These are phyloP conservation scores for Xylaria castorea DNA, from an alignment of 495 filamentous ascomycete genomes.

Conservation along the genomic window DNA sequence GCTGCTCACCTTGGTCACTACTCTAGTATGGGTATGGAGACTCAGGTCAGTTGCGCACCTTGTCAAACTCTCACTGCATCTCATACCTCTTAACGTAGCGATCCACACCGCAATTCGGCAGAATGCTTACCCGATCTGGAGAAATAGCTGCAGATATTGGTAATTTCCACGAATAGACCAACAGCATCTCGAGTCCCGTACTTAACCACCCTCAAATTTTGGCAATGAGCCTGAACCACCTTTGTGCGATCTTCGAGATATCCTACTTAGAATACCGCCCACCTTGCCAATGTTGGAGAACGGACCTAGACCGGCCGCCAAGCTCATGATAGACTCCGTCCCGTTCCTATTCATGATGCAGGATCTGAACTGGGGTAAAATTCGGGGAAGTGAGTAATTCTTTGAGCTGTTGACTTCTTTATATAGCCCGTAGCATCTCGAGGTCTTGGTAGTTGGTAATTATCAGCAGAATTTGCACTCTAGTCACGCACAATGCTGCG, in stretches of 20 bases:
- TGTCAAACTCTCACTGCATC: neutral
- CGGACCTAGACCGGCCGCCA: slow-evolving; percentile 17
- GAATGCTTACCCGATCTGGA: slow-evolving; percentile 14
- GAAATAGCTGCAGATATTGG: neutral
- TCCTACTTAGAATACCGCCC: slow-evolving; percentile 1
- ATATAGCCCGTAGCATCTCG: neutral
- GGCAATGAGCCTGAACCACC: neutral
- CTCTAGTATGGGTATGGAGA: neutral
- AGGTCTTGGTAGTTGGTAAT: neutral
- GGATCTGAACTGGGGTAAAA: neutral
- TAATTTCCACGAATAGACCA: slow-evolving; percentile 12
- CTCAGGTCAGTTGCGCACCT: neutral
- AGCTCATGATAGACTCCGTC: neutral
- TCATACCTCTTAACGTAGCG: neutral
- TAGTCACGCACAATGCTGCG: neutral
- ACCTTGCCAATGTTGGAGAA: slow-evolving; percentile 5
- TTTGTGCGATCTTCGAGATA: neutral
- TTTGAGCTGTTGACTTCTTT: neutral
- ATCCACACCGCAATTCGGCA: neutral
- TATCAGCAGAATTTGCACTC: neutral
- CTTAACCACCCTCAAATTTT: neutral
- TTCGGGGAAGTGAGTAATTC: neutral
- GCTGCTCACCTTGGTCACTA: neutral
- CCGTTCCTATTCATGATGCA: slow-evolving; percentile 1
- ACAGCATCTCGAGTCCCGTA: neutral